Percentiles rank a stretch among this genome's conserved stretches.
These are phyloP conservation scores for Chaetomium sp. DNA, from an alignment of 2,329 filamentous ascomycete genomes.

Conservation along the genomic window DNA sequence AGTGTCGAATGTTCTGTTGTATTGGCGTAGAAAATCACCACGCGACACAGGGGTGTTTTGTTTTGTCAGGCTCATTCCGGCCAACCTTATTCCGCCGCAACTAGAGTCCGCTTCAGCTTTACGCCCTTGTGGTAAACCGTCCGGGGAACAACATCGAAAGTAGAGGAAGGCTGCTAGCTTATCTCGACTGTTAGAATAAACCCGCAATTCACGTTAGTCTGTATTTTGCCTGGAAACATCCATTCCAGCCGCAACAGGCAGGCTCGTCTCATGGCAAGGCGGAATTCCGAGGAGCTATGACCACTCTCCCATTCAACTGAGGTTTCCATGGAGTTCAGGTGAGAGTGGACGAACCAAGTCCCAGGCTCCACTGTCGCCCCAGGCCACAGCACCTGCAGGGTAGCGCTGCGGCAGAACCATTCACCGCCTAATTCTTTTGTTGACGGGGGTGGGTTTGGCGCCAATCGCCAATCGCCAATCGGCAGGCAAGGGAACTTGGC, in stretches of 20 bases:
- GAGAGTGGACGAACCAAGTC: neutral
- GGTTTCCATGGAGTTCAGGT: too few relatives aligned
- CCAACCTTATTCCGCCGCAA: too few relatives aligned
- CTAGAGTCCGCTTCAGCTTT: too few relatives aligned
- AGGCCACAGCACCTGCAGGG: neutral
- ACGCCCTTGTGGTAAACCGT: too few relatives aligned
- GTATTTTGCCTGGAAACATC: neutral
- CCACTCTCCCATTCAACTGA: conserved; percentile 2
- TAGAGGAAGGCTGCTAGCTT: too few relatives aligned
- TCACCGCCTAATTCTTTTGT: conserved; percentile 26
- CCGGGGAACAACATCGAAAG: too few relatives aligned
- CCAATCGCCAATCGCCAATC: conserved; percentile 14
- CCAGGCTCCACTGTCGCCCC: neutral
- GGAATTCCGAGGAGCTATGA: conserved; percentile 18
- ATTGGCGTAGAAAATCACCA: too few relatives aligned
- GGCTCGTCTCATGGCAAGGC: neutral
- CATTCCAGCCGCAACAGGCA: too few relatives aligned
- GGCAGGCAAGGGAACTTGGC: conserved; percentile 17
- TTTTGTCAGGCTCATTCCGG: too few relatives aligned
- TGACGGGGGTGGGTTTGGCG: conserved; percentile 17
- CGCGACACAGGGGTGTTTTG: too few relatives aligned
- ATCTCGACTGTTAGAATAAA: neutral
- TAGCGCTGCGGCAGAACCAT: conserved; percentile 17
- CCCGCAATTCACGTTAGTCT: neutral
- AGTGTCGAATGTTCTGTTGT: too few relatives aligned